Percentiles rank a stretch among this genome's conserved stretches.
Evolutionary conservation across 2,329 filamentous ascomycete species (phyloP).

Genomic region (Didymella segeticola): DNA sequence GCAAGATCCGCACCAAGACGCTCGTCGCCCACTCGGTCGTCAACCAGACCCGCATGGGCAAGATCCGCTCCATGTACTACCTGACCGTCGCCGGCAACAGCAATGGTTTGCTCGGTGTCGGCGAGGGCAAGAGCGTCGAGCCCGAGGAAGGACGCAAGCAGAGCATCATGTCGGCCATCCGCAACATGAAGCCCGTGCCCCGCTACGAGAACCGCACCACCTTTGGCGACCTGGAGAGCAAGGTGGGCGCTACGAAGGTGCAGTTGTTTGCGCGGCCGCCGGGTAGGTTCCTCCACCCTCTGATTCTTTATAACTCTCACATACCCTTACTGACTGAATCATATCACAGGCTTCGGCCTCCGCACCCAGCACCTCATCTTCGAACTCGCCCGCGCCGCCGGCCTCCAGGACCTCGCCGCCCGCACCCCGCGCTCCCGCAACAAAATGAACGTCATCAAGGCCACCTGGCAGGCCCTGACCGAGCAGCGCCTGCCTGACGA

Average conservation of each 20-base stretch:
- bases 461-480: conserved; percentile 80
- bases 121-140: conserved; percentile 88
- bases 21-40: conserved; percentile 76
- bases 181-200: conserved; percentile 90
- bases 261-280: conserved; percentile 83
- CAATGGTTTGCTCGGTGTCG: conserved; percentile 84
- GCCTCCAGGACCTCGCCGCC: conserved; percentile 86
- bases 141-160: conserved; percentile 70
- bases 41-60: conserved; percentile 97
- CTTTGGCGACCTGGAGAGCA: conserved; percentile 81
- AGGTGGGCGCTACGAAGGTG: conserved; percentile 87
- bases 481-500: conserved; percentile 87
- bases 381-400: conserved; percentile 87
- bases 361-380: conserved; percentile 91
- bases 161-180: conserved; percentile 80
- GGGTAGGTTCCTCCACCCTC: conserved; percentile 77
- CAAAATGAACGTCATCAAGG: conserved; percentile 98
- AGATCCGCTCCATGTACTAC: conserved; percentile 78
- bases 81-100: conserved; percentile 86
- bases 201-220: conserved; percentile 93
- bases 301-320: background rate
- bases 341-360: conserved; percentile 80
- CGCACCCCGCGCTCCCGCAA: conserved; percentile 85
- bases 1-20: conserved; percentile 69
- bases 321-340: background rate